These are phyloP conservation scores for Thelonectria discophora DNA, from an alignment of 2,329 filamentous ascomycete genomes.

Conservation along the genomic window DNA sequence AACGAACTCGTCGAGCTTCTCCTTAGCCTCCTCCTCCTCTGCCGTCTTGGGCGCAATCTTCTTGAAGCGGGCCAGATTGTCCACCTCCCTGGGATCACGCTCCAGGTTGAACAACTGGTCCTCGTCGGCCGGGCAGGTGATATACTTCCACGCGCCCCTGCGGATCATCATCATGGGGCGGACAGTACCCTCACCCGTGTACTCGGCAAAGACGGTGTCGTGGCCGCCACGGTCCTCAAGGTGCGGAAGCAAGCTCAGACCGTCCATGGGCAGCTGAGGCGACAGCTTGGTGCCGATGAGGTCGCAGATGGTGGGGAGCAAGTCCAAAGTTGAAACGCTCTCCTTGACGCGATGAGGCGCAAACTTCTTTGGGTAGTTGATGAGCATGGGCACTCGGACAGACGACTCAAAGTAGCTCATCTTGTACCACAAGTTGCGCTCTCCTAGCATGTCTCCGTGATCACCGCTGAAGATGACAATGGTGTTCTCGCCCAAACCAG, in stretches of 20 bases:
- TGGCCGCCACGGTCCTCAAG: constrained; percentile 71
- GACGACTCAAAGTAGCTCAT: constrained; percentile 97
- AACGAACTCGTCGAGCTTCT: constrained; percentile 71
- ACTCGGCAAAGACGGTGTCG: constrained; percentile 93
- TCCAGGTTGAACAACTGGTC: constrained; percentile 85
- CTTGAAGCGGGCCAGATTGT: constrained; percentile 69
- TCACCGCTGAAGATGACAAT: constrained; percentile 93
- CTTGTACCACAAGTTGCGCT: constrained; percentile 94
- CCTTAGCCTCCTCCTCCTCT: constrained; percentile 57
- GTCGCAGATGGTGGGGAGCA: constrained; percentile 88
- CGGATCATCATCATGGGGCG: constrained; percentile 94
- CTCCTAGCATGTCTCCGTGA: constrained; percentile 95
- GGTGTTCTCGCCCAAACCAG: constrained; percentile 82
- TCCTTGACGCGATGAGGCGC: constrained; percentile 77
- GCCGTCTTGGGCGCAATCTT: constrained; percentile 51
- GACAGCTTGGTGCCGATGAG: constrained; percentile 77
- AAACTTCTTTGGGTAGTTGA: constrained; percentile 82
- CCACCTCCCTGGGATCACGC: constrained; percentile 78
- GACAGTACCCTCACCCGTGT: constrained; percentile 92
- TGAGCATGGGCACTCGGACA: constrained; percentile 85
- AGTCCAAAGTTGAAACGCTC: constrained; percentile 91
- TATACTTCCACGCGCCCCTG: constrained; percentile 88
- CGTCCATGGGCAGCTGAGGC: constrained; percentile 82
- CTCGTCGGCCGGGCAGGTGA: constrained; percentile 84
- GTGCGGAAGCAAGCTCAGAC: constrained; percentile 82